Conservation (phyloP, 495 filamentous ascomycete genomes). For the Staphylotrichum longicolle region DNA sequence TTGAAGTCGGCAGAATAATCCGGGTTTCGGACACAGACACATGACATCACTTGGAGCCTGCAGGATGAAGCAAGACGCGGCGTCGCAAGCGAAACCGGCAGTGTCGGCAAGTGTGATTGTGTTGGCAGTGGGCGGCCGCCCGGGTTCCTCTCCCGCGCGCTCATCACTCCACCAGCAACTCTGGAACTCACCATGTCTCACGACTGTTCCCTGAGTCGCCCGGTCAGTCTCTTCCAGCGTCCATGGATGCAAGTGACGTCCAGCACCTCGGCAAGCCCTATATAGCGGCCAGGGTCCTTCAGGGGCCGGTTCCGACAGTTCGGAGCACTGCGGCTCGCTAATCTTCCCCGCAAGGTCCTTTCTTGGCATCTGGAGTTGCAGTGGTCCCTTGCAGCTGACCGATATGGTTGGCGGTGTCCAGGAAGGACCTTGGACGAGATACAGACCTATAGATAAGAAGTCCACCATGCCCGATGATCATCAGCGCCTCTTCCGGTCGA, state of each 20-base stretch:
- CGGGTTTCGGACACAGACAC: conserved; percentile 12
- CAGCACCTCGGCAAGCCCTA: not conserved
- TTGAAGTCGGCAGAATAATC: conserved; percentile 18
- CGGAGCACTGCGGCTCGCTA: conserved; percentile 24
- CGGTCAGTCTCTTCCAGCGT: not conserved
- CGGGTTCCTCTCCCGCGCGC: no score
- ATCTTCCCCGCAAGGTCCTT: conserved; percentile 26
- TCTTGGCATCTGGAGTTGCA: conserved; percentile 26
- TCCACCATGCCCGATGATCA: conserved; percentile 16
- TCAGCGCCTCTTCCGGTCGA: not conserved
- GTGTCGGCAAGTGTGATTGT: not conserved
- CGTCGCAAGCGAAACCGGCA: conserved; percentile 15
- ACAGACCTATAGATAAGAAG: conserved; percentile 15
- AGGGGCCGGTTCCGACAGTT: conserved; percentile 18
- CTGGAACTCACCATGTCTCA: no score
- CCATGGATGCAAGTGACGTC: not conserved
- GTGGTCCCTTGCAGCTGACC: conserved; percentile 16
- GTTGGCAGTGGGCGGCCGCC: not conserved
- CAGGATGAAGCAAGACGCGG: not conserved
- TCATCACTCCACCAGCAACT: not conserved
- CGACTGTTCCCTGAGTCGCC: not conserved
- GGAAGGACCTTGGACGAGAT: conserved; percentile 2
- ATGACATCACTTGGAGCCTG: conserved; percentile 23
- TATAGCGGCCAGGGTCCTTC: not conserved
- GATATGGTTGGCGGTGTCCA: conserved; percentile 11